Base-by-base conservation (phyloP, 768 basidiomycete genomes). In the Phallus indusiatus region DNA sequence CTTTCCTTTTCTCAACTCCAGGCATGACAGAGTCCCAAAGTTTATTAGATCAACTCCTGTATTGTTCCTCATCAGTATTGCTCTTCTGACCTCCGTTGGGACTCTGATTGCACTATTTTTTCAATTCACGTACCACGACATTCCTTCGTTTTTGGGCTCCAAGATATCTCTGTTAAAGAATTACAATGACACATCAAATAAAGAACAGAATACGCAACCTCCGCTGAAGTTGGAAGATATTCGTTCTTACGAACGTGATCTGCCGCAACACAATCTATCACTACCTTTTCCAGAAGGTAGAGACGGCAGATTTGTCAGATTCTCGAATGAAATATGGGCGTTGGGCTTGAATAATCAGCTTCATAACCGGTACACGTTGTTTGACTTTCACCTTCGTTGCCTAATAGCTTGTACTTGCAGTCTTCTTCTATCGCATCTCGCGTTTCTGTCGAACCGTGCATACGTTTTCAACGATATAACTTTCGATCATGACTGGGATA, bases 331-430 rank as follows among this genome's bases (percentile, higher is more conserved):
- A 61, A 56, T 83, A 5, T 82, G 81, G 81, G 81, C 80, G 0
- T 80, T 79, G 56, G 83, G 83, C 1, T 72, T 83, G 59, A 83
- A 84, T 67, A 85, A 84, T 57, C 67, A 83, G 28, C 70, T 85
- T 22, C 81, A 84, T 67, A 82, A 85, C 75, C 72, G 76, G 81
- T 83, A 65, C 61, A 81, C 76, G 35, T 53, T 64, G 55, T 35
- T 20, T 3, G 54, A 14, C 46, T 54, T 7, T 0, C 22, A 3
- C 2, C 12, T 46, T 11, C 1, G n/a, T 22, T 3, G 24, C 8
- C 11, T 34, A 12, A n/a, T 49, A 16, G 36, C 42, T 51, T 37
- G 22, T 22, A 46, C n/a, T 36, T 63, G 33, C 14, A 53, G 1
- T n/a, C 21, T 22, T 7, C 20, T 37, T 58, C 59, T 47, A 18